Evolutionary conservation across 768 basidiomycete species (phyloP).

Genomic region (Xerocomellus amylosporus): DNA sequence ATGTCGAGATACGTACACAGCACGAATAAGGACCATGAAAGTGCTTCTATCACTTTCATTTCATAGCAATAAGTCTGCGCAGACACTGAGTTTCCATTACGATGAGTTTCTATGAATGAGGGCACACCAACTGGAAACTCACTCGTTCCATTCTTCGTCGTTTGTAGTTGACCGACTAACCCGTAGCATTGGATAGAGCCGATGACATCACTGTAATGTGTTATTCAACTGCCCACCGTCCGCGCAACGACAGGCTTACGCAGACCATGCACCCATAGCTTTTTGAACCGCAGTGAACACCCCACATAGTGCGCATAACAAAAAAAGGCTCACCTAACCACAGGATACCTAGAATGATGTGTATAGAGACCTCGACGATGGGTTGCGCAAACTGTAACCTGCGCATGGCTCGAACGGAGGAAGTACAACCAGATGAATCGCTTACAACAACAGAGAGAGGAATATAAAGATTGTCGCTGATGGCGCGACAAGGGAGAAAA

Average conservation of each 20-base stretch:
- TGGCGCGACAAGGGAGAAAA: conserved; percentile 65
- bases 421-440: neutral
- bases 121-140: conserved; percentile 20
- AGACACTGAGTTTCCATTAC: conserved; percentile 43
- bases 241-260: conserved; percentile 41
- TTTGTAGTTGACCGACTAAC: conserved; percentile 40
- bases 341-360: conserved; percentile 56
- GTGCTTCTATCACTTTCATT: conserved; percentile 75
- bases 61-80: conserved; percentile 63
- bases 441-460: conserved; percentile 58
- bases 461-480: conserved; percentile 64
- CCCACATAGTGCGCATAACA: neutral
- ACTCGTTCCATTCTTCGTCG: conserved; percentile 58
- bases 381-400: conserved; percentile 75
- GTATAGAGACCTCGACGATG: conserved; percentile 50
- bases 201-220: conserved; percentile 58
- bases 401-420: conserved; percentile 4
- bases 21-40: conserved; percentile 74
- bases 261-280: conserved; percentile 78
- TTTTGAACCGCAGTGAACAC: conserved; percentile 14
- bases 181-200: conserved; percentile 59
- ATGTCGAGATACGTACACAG: conserved; percentile 36
- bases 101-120: conserved; percentile 4
- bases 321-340: conserved; percentile 60
- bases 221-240: conserved; percentile 1